Base-by-base conservation (phyloP, 140 eudicot genomes). In the Stevia rebaudiana region DNA sequence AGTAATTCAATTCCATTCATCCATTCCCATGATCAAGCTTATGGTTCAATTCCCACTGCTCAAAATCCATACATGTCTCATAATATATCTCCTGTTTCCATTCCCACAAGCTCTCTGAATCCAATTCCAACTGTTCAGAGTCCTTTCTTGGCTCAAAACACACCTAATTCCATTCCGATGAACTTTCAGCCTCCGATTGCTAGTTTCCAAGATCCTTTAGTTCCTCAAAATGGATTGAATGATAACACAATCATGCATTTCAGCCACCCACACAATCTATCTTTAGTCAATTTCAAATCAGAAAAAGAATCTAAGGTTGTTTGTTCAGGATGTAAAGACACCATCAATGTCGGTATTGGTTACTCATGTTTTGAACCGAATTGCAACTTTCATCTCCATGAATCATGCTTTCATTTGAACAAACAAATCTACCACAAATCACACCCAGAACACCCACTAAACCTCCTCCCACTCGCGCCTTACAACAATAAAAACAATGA, bases 281-380 rank as follows among this genome's bases (percentile, higher is more conserved):
- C n/a, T 43, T 3, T 22, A 5, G n/a, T 44, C 33, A 11, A 70
- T 58, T 6, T 60, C 7, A 24, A 51, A 54, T 65, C 65, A 46
- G 73, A 63, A 43, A 65, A 58, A 24, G 74, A 58, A 24, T n/a
- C n/a, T n/a, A 61, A 68, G 11, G 37, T 51, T 43, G 40, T 11
- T 23, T 79, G 84, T 44, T 74, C 84, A 16, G 80, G 63, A 42
- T 79, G 84, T 52, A 76, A 79, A 73, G 78, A 74, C 5, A 46
- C 48, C 8, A 1, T 79, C n/a, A n/a, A n/a, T 50, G 5, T 47
- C 8, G 84, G 77, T 12, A 64, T 57, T 16, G 74, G 70, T 23
- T 79, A 69, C 36, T 64, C 74, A 42, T 79, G 84, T 23, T 22
- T 7, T 2, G 65, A 65, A 50, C 69, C 71, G 30, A 21, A 61